Evolutionary conservation across 352 stramenopile species (phyloP), one percentile per base, ranked within the genome.

Genomic region (Aphanomyces invadans): DNA sequence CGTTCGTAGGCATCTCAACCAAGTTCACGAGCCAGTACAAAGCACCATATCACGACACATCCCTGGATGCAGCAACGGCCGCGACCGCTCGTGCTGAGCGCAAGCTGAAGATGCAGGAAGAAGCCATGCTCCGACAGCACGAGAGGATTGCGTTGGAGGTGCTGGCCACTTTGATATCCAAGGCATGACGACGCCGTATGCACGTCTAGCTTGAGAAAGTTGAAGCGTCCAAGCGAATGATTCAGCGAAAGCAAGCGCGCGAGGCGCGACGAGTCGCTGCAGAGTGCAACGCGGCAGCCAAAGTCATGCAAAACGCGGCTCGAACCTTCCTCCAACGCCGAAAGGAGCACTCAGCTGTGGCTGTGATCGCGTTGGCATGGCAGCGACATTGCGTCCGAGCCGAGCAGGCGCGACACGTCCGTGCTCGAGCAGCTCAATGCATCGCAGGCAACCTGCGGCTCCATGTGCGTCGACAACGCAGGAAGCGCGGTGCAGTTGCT

Each of bases 21-120:
- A 93, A 93, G 67, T 93, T 93, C 64, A 89, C 84, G 1, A 88
- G 86, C 71, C 74, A 76, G 21, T 83, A 89, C 74, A 67, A 72
- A 7, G 70, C 62, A 28, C 89, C 89, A 55, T 91, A 89, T 51
- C 74, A 84, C 5, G 84, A 93, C 63, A 90, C 82, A 21, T 89
- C 80, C 0, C 73, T 93, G 32, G 76, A 78, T 4, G 84, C 78
- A 5, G 82, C 84, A 4, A 90, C 84, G 4, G 80, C 77, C 3
- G 82, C 84, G 0, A 89, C 88, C 60, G 60, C 75, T 15, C 78
- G 84, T 29, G 76, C 81, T 4, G 83, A 93, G 53, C 71, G 68
- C 42, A 89, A 84, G 54, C 59, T 86, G 42, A 76, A 88, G 62
- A 71, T 74, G 9, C 84, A 91, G 64, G 75, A 80, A 5, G 74